Percentiles rank a stretch among this genome's conserved stretches.
phyloP scores from a whole-genome alignment of 495 filamentous ascomycete species.

The Lasiosphaeriaceae sp. region DNA sequence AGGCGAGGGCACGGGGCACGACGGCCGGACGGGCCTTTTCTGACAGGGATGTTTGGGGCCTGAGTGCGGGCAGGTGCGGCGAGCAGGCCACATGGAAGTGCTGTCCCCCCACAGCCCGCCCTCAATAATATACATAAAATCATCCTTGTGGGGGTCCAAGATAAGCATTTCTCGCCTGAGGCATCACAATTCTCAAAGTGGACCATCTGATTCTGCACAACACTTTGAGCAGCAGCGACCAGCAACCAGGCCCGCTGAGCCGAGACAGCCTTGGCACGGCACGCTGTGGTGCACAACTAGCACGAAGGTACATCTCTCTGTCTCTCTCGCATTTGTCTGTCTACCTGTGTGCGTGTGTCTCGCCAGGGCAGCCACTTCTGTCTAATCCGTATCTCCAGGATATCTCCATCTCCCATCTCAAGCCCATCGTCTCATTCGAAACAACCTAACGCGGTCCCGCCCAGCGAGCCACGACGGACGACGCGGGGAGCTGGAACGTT shows the following conservation, averaged over 20 bases:
- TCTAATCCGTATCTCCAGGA: no score
- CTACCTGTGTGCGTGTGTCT: no score
- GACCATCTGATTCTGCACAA: not conserved
- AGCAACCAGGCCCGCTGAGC: no score
- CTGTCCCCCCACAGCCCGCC: not conserved
- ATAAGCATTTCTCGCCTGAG: conserved; percentile 29
- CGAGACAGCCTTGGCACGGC: no score
- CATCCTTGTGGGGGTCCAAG: conserved; percentile 29
- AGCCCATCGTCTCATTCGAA: no score
- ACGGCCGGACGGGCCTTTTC: conserved; percentile 17
- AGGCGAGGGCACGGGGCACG: conserved; percentile 20
- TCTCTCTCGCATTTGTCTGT: no score
- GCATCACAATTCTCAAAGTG: not conserved
- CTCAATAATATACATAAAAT: conserved; percentile 10
- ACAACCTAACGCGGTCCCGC: not conserved
- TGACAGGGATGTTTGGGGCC: conserved; percentile 17
- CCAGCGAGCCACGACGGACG: not conserved
- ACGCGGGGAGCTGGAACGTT: conserved; percentile 4
- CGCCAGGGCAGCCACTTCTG: no score
- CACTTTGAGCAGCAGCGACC: no score
- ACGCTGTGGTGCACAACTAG: no score
- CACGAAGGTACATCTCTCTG: no score
- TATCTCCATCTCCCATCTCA: no score
- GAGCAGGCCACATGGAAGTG: conserved; percentile 28
- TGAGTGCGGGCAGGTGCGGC: conserved; percentile 13